Evolutionary conservation across 225 moss, liverwort and hornwort species (phyloP), one percentile per base, ranked within the genome.

Genomic region (Polytrichum formosum): DNA sequence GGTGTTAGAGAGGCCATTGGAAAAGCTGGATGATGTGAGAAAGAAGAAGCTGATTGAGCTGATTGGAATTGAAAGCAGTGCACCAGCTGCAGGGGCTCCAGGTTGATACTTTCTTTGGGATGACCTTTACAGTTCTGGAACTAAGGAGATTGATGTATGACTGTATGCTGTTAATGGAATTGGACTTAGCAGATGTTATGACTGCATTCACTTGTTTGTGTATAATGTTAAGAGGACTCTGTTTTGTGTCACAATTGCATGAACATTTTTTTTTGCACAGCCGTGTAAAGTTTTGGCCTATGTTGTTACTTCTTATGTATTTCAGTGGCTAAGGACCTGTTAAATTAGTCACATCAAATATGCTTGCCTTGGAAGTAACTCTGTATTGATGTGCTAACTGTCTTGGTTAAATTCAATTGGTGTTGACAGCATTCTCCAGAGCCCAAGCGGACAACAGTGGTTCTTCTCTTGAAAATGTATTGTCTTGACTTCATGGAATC

Each of bases 11-110:
- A 93, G 91, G 70, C 88, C 93, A 19, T 73, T 97, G 72, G 96
- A 97, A 75, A 97, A 93, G 76, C 71, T 97, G 27, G 96, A 97
- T 74, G 96, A 97, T 72, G 93, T 97, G 13, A 87, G 91, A 63
- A 90, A 83, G 78, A 97, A 93, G 68, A 97, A 88, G 78, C 88
- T 97, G 10, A 86, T 89, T 68, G 96, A 97, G 75, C 81, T 97
- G 77, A 92, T 93, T 75, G 90, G 96, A 66, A 75, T 78, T 63
- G 83, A 78, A 66, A 74, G 66, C 6, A 87, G 70, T 76, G 80
- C 71, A 20, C 68, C 82, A 53, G 70, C 73, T 62, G 5, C 79
- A 21, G 72, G 75, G 56, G 79, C 73, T 71, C 80, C 83, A 79
- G 89, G 89, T 89, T 67, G 28, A 54, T 69, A 17, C 56, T 55